These are phyloP conservation scores for Haematococcus lacustris DNA, from an alignment of 139 green algal genomes.

Conservation along the genomic window DNA sequence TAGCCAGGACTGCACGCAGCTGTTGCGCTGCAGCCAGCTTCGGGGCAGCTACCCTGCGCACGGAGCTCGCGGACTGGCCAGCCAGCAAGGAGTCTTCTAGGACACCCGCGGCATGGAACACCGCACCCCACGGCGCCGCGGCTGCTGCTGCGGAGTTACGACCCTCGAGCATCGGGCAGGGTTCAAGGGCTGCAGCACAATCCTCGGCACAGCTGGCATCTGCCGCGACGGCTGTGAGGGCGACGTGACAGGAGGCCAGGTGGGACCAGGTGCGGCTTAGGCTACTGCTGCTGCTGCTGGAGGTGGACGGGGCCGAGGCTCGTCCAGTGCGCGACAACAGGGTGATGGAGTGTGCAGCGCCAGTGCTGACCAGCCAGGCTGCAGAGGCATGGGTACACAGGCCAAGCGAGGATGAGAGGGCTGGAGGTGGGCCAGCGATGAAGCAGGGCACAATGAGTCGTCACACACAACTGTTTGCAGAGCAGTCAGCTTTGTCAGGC, in stretches of 20 bases:
- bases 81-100: conserved; percentile 34
- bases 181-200: background rate
- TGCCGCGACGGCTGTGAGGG: conserved; percentile 10
- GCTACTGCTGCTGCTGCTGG: too few relatives aligned
- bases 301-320: background rate
- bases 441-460: background rate
- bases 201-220: conserved; percentile 11
- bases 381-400: background rate
- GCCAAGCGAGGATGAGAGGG: background rate
- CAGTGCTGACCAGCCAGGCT: conserved; percentile 6
- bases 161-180: too few relatives aligned
- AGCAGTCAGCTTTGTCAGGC: too few relatives aligned
- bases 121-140: background rate
- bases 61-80: conserved; percentile 12
- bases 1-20: conserved; percentile 3
- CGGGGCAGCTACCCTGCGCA: conserved; percentile 23
- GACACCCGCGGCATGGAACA: conserved; percentile 44
- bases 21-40: conserved; percentile 25
- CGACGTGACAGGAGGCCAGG: conserved; percentile 1
- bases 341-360: conserved; percentile 3
- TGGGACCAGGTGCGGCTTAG: too few relatives aligned
- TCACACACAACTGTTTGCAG: too few relatives aligned
- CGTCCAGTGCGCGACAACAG: conserved; percentile 15
- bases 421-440: background rate
- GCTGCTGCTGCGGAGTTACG: conserved; percentile 3